These are phyloP conservation scores for Crithidia mellificae DNA, from an alignment of 208 protist species.

Conservation along the genomic window DNA sequence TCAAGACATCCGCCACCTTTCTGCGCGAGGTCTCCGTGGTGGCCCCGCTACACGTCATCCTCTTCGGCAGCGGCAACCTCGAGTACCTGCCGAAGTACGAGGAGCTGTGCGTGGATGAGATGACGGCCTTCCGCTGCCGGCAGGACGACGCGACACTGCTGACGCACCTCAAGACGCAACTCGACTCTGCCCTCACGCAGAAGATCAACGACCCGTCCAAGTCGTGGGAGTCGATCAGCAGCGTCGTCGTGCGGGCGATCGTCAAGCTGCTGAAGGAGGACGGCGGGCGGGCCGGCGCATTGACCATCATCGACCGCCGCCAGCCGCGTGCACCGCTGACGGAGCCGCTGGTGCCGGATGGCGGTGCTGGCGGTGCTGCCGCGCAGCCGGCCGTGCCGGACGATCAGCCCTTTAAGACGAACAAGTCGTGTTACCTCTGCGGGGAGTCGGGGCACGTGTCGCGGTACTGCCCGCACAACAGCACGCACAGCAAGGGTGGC, in stretches of 20 bases:
- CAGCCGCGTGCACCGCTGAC: conserved; percentile 59
- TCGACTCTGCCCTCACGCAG: conserved; percentile 80
- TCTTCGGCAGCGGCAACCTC: conserved; percentile 89
- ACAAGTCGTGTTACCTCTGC: conserved; percentile 78
- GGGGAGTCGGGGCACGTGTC: conserved; percentile 76
- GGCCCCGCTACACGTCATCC: conserved; percentile 88
- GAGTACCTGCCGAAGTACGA: conserved; percentile 81
- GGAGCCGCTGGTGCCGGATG: conserved; percentile 25
- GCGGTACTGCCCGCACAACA: conserved; percentile 74
- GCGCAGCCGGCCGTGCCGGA: conserved; percentile 17
- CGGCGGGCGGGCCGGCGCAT: conserved; percentile 30
- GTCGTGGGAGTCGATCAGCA: conserved; percentile 82
- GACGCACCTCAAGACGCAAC: conserved; percentile 81
- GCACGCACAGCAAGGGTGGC: conserved; percentile 49
- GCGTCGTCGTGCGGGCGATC: conserved; percentile 83
- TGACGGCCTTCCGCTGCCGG: conserved; percentile 75
- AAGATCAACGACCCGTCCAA: conserved; percentile 87
- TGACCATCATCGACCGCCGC: conserved; percentile 75
- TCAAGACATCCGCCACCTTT: conserved; percentile 93
- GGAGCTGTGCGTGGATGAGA: conserved; percentile 83
- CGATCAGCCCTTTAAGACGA: conserved; percentile 64
- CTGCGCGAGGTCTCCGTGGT: conserved; percentile 91
- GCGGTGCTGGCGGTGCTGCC: neutral
- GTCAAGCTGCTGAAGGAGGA: conserved; percentile 80
- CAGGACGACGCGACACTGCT: conserved; percentile 82